Evolutionary conservation across 495 filamentous ascomycete genomes (phyloP).

Genomic region (Penicillium cosmopolitanum): DNA sequence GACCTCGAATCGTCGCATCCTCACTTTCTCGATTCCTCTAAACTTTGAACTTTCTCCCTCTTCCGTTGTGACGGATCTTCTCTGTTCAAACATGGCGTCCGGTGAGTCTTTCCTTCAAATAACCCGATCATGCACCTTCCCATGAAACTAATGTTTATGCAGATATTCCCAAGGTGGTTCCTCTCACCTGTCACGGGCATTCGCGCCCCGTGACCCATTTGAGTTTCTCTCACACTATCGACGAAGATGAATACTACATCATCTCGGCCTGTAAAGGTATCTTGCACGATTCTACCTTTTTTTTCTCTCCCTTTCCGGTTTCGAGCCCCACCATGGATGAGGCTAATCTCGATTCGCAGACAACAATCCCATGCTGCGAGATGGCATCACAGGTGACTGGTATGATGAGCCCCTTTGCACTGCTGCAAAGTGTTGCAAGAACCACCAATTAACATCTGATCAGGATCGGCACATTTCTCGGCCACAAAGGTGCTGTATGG

Average conservation of each 20-base stretch:
- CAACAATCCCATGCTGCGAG: slow-evolving; percentile 96
- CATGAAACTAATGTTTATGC: neutral
- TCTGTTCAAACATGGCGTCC: slow-evolving; percentile 15
- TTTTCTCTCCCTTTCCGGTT: neutral
- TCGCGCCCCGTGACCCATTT: slow-evolving; percentile 94
- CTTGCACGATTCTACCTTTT: neutral
- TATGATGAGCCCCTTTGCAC: slow-evolving; percentile 37
- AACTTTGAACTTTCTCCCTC: neutral
- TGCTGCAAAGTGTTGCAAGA: neutral
- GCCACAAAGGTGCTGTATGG: slow-evolving; percentile 98
- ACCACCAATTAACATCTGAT: neutral
- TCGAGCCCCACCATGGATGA: neutral
- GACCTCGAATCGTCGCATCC: too few relatives aligned
- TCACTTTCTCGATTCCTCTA: neutral
- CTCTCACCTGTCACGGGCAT: slow-evolving; percentile 95
- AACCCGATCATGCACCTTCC: neutral
- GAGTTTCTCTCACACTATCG: slow-evolving; percentile 85
- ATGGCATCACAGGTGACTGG: slow-evolving; percentile 96
- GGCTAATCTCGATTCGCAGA: slow-evolving; percentile 53
- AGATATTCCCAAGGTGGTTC: slow-evolving; percentile 76
- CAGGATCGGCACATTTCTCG: slow-evolving; percentile 97
- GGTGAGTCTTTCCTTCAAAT: slow-evolving; percentile 13
- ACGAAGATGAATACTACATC: slow-evolving; percentile 87
- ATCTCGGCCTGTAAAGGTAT: slow-evolving; percentile 98
- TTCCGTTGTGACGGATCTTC: slow-evolving; percentile 1